Base-by-base conservation (phyloP, 768 basidiomycete species). In the Russula ochroleuca region DNA sequence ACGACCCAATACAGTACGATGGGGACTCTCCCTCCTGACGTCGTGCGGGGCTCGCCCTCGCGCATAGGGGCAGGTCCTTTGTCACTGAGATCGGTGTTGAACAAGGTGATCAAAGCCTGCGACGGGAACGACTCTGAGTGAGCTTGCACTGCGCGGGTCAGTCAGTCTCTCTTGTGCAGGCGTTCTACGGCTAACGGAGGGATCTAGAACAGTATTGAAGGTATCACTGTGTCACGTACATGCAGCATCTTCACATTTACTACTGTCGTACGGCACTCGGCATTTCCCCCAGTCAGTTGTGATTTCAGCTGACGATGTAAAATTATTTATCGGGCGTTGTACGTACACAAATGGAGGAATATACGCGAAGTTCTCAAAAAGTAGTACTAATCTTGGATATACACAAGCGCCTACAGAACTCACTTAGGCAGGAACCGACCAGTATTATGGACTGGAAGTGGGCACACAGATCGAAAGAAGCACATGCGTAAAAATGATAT, bases 101-200 rank as follows among this genome's bases (percentile, higher is more conserved):
- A n/a, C n/a, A n/a, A n/a, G n/a, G n/a, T 94, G 49, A 93, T 94
- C 76, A 87, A 80, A 72, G 90, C 90, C 45, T 93, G 91, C 92
- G 92, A 94, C 71, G 90, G 92, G 74, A n/a, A n/a, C n/a, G n/a
- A n/a, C n/a, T n/a, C n/a, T n/a, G n/a, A 91, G 92, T 86, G 65
- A 68, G 81, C 74, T 10, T 47, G 51, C 45, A 9, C 15, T 40
- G 47, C 51, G 19, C 19, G 9, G n/a, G 40, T 17, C 28, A 40
- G n/a, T 23, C 45, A 19, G 43, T 37, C 50, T 49, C 45, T 37
- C 17, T n/a, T 28, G 28, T 28, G 28, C 69, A 92, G 90, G 85
- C 57, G 89, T 94, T 17, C 83, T 81, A 9, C 79, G 90, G 75
- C 75, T 94, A 67, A 90, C 90, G 13, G 43, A 89, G 31, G 89